These are phyloP conservation scores for Typha latifolia DNA, from an alignment of 176 grass and related monocot species.

Conservation along the genomic window DNA sequence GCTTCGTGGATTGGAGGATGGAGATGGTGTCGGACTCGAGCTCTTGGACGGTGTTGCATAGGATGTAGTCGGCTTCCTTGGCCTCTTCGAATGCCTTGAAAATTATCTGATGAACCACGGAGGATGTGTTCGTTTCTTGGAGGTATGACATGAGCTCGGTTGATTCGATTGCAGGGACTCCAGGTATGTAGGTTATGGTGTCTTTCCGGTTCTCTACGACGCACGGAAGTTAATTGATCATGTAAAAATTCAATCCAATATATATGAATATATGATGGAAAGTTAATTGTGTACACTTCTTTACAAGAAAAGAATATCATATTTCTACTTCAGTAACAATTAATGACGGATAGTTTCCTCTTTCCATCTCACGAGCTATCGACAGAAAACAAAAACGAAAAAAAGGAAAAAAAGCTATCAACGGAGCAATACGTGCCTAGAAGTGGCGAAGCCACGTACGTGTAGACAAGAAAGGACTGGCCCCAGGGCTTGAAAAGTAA, in stretches of 20 bases:
- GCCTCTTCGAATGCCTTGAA: constrained; percentile 53
- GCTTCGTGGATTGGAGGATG: constrained; percentile 33
- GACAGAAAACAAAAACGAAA: too few relatives aligned
- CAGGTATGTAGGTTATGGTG: constrained; percentile 64
- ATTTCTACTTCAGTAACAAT: too few relatives aligned
- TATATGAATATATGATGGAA: neutral
- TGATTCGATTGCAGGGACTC: constrained; percentile 49
- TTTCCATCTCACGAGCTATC: too few relatives aligned
- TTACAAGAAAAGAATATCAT: too few relatives aligned
- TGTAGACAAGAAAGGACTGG: too few relatives aligned
- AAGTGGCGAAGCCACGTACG: too few relatives aligned
- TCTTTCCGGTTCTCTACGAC: constrained; percentile 54
- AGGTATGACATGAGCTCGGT: constrained; percentile 53
- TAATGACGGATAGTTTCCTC: too few relatives aligned
- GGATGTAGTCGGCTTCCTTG: constrained; percentile 40
- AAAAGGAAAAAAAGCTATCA: too few relatives aligned
- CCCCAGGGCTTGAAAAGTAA: too few relatives aligned
- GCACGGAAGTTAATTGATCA: neutral
- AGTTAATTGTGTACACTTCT: neutral
- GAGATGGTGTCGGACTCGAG: constrained; percentile 53
- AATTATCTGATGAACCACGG: constrained; percentile 58
- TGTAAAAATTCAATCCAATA: neutral
- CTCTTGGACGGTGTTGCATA: constrained; percentile 72
- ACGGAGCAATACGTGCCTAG: too few relatives aligned
- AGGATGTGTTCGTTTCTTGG: constrained; percentile 40